Percentiles rank a stretch among this genome's conserved stretches.
These are phyloP conservation scores for Neofusicoccum parvum DNA, from an alignment of 2,329 filamentous ascomycete genomes.

Conservation along the genomic window DNA sequence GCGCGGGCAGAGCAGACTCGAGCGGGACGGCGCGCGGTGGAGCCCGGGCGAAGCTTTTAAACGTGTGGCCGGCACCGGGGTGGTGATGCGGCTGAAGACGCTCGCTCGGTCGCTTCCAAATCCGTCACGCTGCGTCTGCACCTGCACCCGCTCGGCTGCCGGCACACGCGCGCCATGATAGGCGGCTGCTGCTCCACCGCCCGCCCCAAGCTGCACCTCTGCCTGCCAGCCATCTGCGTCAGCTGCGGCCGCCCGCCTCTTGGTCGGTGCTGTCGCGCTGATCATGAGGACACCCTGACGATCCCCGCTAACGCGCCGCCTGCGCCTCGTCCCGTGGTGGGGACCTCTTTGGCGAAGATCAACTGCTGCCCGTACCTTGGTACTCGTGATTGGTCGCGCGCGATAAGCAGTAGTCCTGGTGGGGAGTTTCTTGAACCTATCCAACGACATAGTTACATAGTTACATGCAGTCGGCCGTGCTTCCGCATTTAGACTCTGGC, in stretches of 20 bases:
- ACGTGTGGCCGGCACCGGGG: neutral
- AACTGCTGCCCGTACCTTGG: neutral
- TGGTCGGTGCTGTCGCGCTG: neutral
- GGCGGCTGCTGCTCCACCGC: neutral
- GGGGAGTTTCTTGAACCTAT: neutral
- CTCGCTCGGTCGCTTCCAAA: too few relatives aligned
- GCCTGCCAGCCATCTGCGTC: neutral
- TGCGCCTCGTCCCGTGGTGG: neutral
- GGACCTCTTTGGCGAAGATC: neutral
- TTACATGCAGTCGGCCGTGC: neutral
- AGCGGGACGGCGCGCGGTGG: constrained; percentile 2
- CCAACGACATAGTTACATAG: neutral
- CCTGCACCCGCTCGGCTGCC: neutral
- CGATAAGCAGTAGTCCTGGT: neutral
- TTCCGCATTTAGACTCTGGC: neutral
- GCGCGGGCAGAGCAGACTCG: neutral
- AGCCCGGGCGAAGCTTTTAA: neutral
- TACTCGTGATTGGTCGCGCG: neutral
- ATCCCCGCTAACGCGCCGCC: neutral
- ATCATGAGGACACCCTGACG: constrained; percentile 1
- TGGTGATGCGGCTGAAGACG: too few relatives aligned
- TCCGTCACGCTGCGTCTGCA: neutral
- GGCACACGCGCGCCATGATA: neutral
- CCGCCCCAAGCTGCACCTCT: neutral
- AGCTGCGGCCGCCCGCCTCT: neutral